These are phyloP conservation scores for Clavariopsis aquatica DNA, from an alignment of 495 filamentous ascomycete species.

Conservation along the genomic window DNA sequence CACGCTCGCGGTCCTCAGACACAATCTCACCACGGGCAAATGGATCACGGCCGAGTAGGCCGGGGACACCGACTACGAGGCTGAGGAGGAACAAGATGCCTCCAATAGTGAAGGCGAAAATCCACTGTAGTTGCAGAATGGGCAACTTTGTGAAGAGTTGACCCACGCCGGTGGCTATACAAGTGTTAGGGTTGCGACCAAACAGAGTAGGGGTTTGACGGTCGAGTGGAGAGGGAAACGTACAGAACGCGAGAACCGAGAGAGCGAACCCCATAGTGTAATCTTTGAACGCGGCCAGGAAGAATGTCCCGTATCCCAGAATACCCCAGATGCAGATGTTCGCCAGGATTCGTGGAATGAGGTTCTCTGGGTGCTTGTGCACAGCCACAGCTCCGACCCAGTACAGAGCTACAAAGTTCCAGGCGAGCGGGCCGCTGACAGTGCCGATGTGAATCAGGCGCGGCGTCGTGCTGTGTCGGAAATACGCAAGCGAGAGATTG, in stretches of 20 bases:
- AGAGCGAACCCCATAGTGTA: slow-evolving; percentile 80
- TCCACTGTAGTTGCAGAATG: slow-evolving; percentile 84
- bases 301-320: slow-evolving; percentile 69
- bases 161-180: slow-evolving; percentile 66
- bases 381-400: slow-evolving; percentile 85
- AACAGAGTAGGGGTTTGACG: no score
- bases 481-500: slow-evolving; percentile 75
- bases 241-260: slow-evolving; percentile 68
- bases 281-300: slow-evolving; percentile 71
- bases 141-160: slow-evolving; percentile 65
- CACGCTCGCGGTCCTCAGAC: slow-evolving; percentile 46
- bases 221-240: slow-evolving; percentile 27
- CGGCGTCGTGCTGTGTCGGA: slow-evolving; percentile 67
- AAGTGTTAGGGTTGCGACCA: neutral
- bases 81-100: slow-evolving; percentile 67
- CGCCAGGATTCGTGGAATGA: slow-evolving; percentile 72
- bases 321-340: slow-evolving; percentile 87
- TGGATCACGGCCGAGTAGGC: slow-evolving; percentile 58
- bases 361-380: slow-evolving; percentile 48
- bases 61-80: slow-evolving; percentile 63
- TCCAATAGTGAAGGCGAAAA: slow-evolving; percentile 86
- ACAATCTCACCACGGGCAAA: slow-evolving; percentile 46
- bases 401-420: slow-evolving; percentile 79
- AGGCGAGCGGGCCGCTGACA: slow-evolving; percentile 76
- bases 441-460: slow-evolving; percentile 72